Evolutionary conservation across 139 green algal genomes (phyloP).

Genomic region (Tetraselmis chui): DNA sequence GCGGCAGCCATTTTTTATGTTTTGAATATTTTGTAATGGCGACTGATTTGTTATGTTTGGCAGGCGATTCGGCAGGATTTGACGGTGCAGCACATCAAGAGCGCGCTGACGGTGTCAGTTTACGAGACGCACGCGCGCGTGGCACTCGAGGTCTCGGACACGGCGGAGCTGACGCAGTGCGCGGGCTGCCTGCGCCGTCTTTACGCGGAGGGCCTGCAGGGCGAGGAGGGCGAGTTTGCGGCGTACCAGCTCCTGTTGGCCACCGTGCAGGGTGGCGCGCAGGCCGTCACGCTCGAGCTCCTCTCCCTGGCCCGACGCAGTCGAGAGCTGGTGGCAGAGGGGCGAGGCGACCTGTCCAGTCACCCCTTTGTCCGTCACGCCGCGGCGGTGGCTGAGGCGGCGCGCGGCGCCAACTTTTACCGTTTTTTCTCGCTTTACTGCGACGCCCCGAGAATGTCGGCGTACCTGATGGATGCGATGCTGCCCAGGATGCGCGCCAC

Average conservation of each 20-base stretch:
- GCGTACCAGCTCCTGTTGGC: constrained; percentile 63
- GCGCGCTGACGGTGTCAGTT: constrained; percentile 43
- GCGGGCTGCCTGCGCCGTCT: constrained; percentile 48
- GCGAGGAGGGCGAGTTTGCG: constrained; percentile 48
- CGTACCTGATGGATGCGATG: constrained; percentile 57
- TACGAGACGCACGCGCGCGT: constrained; percentile 71
- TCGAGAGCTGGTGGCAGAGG: not conserved
- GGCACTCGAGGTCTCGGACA: constrained; percentile 59
- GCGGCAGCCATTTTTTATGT: too few relatives aligned
- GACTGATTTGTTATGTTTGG: too few relatives aligned
- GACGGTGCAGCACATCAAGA: constrained; percentile 62
- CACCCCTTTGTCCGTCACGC: constrained; percentile 3
- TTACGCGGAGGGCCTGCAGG: constrained; percentile 43
- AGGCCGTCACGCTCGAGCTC: not conserved
- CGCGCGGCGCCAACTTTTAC: not conserved
- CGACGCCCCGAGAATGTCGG: constrained; percentile 47
- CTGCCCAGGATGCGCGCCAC: constrained; percentile 23
- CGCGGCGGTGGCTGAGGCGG: not conserved
- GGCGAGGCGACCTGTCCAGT: not conserved
- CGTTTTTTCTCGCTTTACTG: constrained; percentile 2
- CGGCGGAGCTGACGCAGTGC: constrained; percentile 72
- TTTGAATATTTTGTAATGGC: too few relatives aligned
- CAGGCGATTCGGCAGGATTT: constrained; percentile 66
- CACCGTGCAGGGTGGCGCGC: constrained; percentile 4
- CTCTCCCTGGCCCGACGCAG: not conserved